phyloP scores from a whole-genome alignment of 2,329 filamentous ascomycete genomes.

The Pseudogymnoascus sp. region DNA sequence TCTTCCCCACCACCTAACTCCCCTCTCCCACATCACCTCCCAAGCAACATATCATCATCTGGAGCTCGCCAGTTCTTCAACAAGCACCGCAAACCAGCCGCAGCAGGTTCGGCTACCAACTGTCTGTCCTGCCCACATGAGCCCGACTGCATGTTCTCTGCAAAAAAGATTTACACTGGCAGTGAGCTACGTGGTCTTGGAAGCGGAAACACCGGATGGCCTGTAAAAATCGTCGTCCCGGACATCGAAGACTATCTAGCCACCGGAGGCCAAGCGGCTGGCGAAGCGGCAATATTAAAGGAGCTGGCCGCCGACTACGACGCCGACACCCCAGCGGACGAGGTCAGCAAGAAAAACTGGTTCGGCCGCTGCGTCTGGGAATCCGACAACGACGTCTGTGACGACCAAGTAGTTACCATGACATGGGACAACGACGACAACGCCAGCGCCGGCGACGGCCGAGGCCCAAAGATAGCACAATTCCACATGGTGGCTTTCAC shows the following conservation, averaged over 20 bases:
- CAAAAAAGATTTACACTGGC: constrained; percentile 73
- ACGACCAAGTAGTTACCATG: constrained; percentile 85
- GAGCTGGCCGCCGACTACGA: constrained; percentile 44
- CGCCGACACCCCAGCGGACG: constrained; percentile 38
- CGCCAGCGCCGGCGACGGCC: constrained; percentile 16
- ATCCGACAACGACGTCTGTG: constrained; percentile 83
- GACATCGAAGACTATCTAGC: constrained; percentile 74
- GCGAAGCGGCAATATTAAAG: constrained; percentile 35
- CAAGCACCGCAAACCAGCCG: constrained; percentile 62
- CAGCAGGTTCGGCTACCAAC: constrained; percentile 72
- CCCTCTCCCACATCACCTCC: constrained; percentile 55
- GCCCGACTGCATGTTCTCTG: constrained; percentile 72
- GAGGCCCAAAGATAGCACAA: constrained; percentile 71
- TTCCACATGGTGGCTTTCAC: constrained; percentile 95
- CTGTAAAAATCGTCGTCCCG: constrained; percentile 78
- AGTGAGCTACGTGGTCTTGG: constrained; percentile 50
- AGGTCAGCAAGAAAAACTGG: constrained; percentile 54
- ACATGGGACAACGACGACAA: constrained; percentile 67
- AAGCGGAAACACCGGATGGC: constrained; percentile 66
- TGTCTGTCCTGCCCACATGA: constrained; percentile 75
- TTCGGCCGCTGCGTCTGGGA: constrained; percentile 96
- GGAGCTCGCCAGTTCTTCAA: constrained; percentile 75
- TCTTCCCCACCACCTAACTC: constrained; percentile 47
- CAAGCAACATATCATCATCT: constrained; percentile 63
- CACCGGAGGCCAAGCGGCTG: constrained; percentile 37